A percentile compares a stretch with the other conserved stretches of the same genome.
phyloP scores from a whole-genome alignment of 164 flowering plant species.

The Annona cherimola region DNA sequence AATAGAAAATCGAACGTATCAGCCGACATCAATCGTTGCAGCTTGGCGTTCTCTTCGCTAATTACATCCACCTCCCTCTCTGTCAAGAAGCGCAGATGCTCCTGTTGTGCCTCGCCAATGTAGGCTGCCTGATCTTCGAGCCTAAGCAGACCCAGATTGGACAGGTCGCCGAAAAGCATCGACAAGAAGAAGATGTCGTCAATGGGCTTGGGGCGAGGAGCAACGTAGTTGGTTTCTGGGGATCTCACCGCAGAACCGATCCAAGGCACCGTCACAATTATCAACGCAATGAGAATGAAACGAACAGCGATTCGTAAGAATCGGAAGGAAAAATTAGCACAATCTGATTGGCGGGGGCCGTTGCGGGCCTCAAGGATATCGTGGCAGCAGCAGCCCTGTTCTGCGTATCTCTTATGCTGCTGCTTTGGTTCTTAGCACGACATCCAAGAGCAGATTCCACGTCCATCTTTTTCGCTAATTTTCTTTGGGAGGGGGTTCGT shows the following conservation, averaged over 20 bases:
- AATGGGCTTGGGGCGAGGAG: not conserved
- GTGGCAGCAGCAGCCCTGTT: not conserved
- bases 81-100: slow-evolving; percentile 5
- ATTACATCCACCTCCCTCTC: slow-evolving; percentile 22
- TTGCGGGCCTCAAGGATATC: no score
- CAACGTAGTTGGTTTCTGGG: not conserved
- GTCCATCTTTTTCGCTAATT: not conserved
- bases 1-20: slow-evolving; percentile 37
- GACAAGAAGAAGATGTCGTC: slow-evolving; percentile 16
- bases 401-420: not conserved
- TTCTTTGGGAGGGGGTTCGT: no score
- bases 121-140: slow-evolving; percentile 33
- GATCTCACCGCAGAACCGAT: slow-evolving; percentile 12
- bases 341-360: slow-evolving; percentile 19
- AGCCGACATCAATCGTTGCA: slow-evolving; percentile 25
- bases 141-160: slow-evolving; percentile 42
- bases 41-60: slow-evolving; percentile 22
- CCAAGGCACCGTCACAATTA: slow-evolving; percentile 42
- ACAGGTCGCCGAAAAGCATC: slow-evolving; percentile 42
- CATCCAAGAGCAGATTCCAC: not conserved
- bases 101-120: slow-evolving; percentile 11
- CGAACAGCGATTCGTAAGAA: slow-evolving; percentile 39
- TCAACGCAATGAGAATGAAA: slow-evolving; percentile 37
- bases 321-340: slow-evolving; percentile 35
- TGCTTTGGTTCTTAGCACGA: not conserved